phyloP scores from a whole-genome alignment of 345 rosid genomes.

The Brassica cretica region DNA sequence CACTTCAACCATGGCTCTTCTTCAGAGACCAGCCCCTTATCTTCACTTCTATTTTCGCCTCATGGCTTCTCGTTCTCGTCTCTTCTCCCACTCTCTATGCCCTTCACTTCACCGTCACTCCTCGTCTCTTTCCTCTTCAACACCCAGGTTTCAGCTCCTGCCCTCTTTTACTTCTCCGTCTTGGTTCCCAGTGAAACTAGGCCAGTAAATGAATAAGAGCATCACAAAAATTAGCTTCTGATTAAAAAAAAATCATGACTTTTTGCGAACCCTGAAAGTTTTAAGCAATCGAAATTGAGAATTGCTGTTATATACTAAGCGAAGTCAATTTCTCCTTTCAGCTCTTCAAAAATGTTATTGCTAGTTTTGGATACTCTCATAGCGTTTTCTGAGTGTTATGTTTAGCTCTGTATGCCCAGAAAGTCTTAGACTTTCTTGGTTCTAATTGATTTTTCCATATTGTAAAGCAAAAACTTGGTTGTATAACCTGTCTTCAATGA shows the following conservation, averaged over 20 bases:
- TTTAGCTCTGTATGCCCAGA: not conserved
- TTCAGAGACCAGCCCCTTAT: constrained; percentile 33
- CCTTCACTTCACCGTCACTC: constrained; percentile 29
- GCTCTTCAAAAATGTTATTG: not conserved
- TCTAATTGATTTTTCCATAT: not conserved
- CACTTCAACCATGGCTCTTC: constrained; percentile 32
- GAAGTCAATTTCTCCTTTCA: constrained; percentile 8
- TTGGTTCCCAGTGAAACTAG: not conserved
- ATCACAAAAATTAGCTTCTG: not conserved
- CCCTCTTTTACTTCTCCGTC: constrained; percentile 3
- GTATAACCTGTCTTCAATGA: not conserved
- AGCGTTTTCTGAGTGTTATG: not conserved
- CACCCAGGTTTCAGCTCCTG: constrained; percentile 48
- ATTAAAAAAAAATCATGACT: not conserved
- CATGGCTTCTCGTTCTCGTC: constrained; percentile 36
- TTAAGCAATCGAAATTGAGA: not conserved
- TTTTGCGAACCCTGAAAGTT: not conserved
- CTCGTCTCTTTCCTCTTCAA: constrained; percentile 35
- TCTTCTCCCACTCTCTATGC: constrained; percentile 19
- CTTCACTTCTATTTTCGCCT: constrained; percentile 31
- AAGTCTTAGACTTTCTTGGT: not conserved
- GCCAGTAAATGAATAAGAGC: not conserved
- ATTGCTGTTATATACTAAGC: constrained; percentile 8
- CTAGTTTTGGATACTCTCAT: not conserved
- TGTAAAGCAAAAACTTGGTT: not conserved